phyloP scores from a whole-genome alignment of 768 basidiomycete genomes.

The Sarcodon aspratus region DNA sequence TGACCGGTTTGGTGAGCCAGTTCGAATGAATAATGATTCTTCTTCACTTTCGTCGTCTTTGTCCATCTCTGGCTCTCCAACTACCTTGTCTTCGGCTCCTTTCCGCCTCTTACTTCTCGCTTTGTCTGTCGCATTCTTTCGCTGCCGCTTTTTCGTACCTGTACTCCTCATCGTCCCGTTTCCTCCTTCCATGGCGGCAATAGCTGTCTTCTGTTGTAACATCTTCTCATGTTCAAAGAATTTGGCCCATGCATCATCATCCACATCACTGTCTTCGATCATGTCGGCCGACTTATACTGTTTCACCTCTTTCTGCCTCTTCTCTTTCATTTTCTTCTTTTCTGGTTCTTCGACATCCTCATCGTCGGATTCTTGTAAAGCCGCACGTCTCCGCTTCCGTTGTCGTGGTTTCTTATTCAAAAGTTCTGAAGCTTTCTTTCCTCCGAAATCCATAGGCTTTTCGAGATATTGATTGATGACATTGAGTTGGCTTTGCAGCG shows the following conservation, averaged over 20 bases:
- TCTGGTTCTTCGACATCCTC: slow-evolving; percentile 26
- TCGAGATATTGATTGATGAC: slow-evolving; percentile 80
- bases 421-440: slow-evolving; percentile 63
- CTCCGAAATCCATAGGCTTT: slow-evolving; percentile 70
- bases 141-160: slow-evolving; percentile 50
- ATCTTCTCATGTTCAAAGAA: slow-evolving; percentile 72
- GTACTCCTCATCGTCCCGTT: slow-evolving; percentile 34
- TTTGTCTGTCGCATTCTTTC: slow-evolving; percentile 32
- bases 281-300: slow-evolving; percentile 84
- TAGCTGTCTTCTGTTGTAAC: slow-evolving; percentile 38
- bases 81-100: slow-evolving; percentile 21
- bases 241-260: slow-evolving; percentile 67
- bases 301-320: slow-evolving; percentile 56
- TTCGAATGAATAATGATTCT: slow-evolving; percentile 11
- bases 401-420: slow-evolving; percentile 50
- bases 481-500: slow-evolving; percentile 55
- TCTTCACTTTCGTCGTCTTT: slow-evolving; percentile 17
- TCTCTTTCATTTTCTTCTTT: slow-evolving; percentile 28
- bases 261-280: slow-evolving; percentile 85
- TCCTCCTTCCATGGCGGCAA: slow-evolving; percentile 29
- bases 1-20: slow-evolving; percentile 9
- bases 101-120: slow-evolving; percentile 28
- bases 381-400: slow-evolving; percentile 38
- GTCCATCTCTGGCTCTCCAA: slow-evolving; percentile 15
- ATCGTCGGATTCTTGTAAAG: slow-evolving; percentile 33